These are phyloP conservation scores for Diaporthe citrichinensis DNA, from an alignment of 2,329 filamentous ascomycete genomes.

Conservation along the genomic window DNA sequence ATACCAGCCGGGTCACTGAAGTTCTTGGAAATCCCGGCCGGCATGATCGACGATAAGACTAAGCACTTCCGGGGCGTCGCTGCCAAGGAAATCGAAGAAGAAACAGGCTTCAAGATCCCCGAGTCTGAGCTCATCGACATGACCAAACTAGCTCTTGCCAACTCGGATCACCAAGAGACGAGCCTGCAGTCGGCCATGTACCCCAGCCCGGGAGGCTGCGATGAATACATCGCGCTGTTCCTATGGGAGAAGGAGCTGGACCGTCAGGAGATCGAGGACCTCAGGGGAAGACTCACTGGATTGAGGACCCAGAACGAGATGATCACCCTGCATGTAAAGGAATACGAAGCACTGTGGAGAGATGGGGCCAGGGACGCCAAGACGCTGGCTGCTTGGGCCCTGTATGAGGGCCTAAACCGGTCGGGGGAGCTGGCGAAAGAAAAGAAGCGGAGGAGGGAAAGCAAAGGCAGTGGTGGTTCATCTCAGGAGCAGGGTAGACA, in stretches of 20 bases:
- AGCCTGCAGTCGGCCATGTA: conserved; percentile 64
- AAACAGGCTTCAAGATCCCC: conserved; percentile 67
- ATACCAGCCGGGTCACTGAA: conserved; percentile 67
- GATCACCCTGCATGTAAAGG: conserved; percentile 72
- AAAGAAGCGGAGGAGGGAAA: neutral
- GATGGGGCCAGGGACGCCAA: conserved; percentile 71
- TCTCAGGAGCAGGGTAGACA: neutral
- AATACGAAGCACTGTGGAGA: conserved; percentile 69
- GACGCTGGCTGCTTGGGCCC: conserved; percentile 70
- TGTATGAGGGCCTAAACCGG: conserved; percentile 65
- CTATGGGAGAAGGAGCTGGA: conserved; percentile 67
- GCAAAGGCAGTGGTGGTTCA: neutral
- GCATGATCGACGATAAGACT: conserved; percentile 73
- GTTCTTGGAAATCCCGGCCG: conserved; percentile 72
- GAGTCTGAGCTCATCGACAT: conserved; percentile 63
- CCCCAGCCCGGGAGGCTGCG: conserved; percentile 71
- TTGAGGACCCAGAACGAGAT: conserved; percentile 70
- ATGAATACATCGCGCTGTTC: conserved; percentile 73
- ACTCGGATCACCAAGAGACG: conserved; percentile 52
- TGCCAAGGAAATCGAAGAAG: conserved; percentile 72
- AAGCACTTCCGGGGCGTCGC: conserved; percentile 70
- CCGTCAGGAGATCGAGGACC: conserved; percentile 64
- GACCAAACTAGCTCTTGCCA: conserved; percentile 61
- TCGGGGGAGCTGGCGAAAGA: conserved; percentile 9
- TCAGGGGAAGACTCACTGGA: conserved; percentile 72